Conservation (phyloP, 805 yeast genomes). For the Yarrowia sp. region DNA sequence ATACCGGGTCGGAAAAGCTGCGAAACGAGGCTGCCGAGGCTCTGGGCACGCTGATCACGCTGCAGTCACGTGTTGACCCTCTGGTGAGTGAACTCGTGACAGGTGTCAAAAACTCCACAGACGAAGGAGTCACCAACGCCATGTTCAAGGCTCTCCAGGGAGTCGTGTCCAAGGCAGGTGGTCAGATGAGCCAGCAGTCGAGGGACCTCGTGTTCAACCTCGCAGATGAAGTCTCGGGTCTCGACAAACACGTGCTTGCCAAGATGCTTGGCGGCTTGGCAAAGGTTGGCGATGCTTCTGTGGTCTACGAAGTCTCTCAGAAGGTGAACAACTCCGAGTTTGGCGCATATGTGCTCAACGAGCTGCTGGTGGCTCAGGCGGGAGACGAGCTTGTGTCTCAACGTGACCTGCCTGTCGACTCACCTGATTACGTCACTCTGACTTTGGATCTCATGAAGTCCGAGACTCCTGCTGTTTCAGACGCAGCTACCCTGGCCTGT, state of each 20-base stretch:
- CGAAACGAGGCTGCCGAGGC: slow-evolving; percentile 87
- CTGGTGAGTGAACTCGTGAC: slow-evolving; percentile 73
- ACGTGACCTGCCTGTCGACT: not conserved
- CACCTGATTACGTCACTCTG: not conserved
- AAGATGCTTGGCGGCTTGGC: slow-evolving; percentile 74
- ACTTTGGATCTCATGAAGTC: slow-evolving; percentile 46
- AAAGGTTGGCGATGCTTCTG: slow-evolving; percentile 49
- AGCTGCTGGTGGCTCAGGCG: slow-evolving; percentile 30
- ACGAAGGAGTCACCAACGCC: slow-evolving; percentile 72
- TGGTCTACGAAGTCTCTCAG: slow-evolving; percentile 27
- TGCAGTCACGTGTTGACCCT: slow-evolving; percentile 93
- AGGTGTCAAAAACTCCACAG: slow-evolving; percentile 66
- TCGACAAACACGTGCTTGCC: slow-evolving; percentile 55
- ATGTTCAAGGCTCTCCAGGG: slow-evolving; percentile 82
- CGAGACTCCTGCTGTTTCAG: slow-evolving; percentile 54
- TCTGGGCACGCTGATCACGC: slow-evolving; percentile 78
- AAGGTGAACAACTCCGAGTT: slow-evolving; percentile 20
- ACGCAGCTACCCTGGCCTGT: slow-evolving; percentile 71
- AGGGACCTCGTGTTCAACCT: slow-evolving; percentile 64
- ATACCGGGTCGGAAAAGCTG: slow-evolving; percentile 62
- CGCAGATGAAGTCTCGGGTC: slow-evolving; percentile 62
- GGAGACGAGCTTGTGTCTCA: not conserved
- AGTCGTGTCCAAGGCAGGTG: slow-evolving; percentile 76
- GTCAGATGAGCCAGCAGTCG: slow-evolving; percentile 69
- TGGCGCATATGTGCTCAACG: slow-evolving; percentile 33